Conservation (phyloP, 192 early-diverging fungal species). For the Gaertneriomyces sp. region DNA sequence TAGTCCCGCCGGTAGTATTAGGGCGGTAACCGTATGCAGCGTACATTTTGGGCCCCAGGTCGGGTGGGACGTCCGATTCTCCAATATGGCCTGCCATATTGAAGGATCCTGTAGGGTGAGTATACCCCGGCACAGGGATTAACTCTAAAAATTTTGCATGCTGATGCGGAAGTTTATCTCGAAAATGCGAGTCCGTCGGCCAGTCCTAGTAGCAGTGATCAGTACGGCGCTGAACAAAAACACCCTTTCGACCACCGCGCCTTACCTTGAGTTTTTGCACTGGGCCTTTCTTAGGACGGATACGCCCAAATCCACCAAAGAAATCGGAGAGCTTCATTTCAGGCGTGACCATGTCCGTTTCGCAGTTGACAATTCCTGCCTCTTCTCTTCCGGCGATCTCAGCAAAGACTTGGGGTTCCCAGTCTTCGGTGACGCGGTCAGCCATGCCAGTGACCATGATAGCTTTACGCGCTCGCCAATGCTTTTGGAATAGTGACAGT, state of each 20-base stretch:
- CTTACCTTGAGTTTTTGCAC: slow-evolving; percentile 31
- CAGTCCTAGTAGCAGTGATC: slow-evolving; percentile 52
- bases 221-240: background rate
- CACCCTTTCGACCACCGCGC: background rate
- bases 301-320: slow-evolving; percentile 46
- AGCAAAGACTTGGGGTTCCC: slow-evolving; percentile 36
- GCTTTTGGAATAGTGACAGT: slow-evolving; percentile 20
- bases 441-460: slow-evolving; percentile 28
- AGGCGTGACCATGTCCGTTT: slow-evolving; percentile 1
- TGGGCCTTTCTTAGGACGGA: slow-evolving; percentile 5
- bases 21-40: slow-evolving; percentile 59
- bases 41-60: slow-evolving; percentile 76
- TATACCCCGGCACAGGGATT: slow-evolving; percentile 57
- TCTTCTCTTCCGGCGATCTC: slow-evolving; percentile 40
- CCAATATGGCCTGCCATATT: slow-evolving; percentile 64
- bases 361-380: slow-evolving; percentile 55
- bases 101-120: slow-evolving; percentile 43
- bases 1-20: slow-evolving; percentile 58
- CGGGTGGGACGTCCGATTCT: slow-evolving; percentile 51
- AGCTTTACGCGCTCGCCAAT: slow-evolving; percentile 29
- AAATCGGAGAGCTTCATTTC: slow-evolving; percentile 41
- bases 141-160: slow-evolving; percentile 53
- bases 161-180: slow-evolving; percentile 47
- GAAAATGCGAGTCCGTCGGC: slow-evolving; percentile 61
- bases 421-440: slow-evolving; percentile 20